Percentiles rank a stretch among this genome's conserved stretches.
These are phyloP conservation scores for Porodaedalea pini DNA, from an alignment of 1,284 basidiomycete genomes.

Conservation along the genomic window DNA sequence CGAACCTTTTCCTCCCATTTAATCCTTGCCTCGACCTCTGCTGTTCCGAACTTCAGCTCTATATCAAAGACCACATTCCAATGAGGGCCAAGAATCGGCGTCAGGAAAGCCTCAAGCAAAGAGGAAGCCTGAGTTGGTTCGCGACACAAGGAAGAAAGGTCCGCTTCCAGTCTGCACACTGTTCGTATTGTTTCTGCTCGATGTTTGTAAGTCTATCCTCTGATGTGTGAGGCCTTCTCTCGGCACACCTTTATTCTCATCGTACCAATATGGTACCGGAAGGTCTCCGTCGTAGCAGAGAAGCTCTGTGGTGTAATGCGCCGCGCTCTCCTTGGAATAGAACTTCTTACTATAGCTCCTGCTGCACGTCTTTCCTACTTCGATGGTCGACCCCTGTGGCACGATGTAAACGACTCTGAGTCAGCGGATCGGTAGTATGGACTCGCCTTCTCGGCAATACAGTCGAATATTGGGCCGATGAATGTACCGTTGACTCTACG, in stretches of 20 bases:
- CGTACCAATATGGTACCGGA: constrained; percentile 8
- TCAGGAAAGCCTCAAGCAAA: constrained; percentile 44
- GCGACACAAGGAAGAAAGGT: constrained; percentile 45
- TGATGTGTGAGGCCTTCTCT: too few relatives aligned
- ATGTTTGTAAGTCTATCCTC: constrained; percentile 35
- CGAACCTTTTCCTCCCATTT: constrained; percentile 74
- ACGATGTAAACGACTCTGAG: neutral
- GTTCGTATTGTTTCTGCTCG: constrained; percentile 33
- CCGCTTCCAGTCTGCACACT: constrained; percentile 64
- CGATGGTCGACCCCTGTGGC: neutral
- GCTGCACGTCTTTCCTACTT: neutral
- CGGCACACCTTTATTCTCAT: constrained; percentile 6
- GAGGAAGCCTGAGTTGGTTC: constrained; percentile 49
- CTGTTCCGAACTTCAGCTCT: constrained; percentile 75
- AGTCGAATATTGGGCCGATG: constrained; percentile 4
- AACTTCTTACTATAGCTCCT: neutral
- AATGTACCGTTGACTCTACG: neutral
- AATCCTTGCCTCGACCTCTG: constrained; percentile 73
- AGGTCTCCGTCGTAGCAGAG: constrained; percentile 7
- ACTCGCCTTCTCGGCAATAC: neutral
- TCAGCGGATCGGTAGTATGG: neutral
- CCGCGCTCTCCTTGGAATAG: neutral
- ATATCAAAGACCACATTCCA: constrained; percentile 65
- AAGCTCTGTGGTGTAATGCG: neutral
- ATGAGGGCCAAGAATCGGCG: neutral